Evolutionary conservation across 2,329 filamentous ascomycete genomes (phyloP).

Genomic region (Coniochaeta ligniaria): DNA sequence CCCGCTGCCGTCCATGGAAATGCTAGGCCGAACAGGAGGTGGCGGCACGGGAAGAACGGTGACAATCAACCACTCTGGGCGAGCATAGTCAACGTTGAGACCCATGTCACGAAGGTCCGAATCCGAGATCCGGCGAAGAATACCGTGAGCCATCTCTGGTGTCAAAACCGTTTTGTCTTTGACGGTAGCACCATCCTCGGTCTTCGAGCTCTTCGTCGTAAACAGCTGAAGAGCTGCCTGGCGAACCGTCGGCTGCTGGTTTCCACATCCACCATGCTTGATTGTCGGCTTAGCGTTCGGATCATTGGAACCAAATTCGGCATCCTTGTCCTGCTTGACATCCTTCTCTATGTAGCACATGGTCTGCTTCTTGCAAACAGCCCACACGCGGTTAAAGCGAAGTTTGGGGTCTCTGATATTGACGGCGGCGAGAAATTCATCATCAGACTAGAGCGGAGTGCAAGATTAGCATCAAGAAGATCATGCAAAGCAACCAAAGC

Average conservation of each 20-base stretch:
- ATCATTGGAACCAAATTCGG: slow-evolving; percentile 51
- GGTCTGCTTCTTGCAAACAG: slow-evolving; percentile 81
- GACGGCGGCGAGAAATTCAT: slow-evolving; percentile 75
- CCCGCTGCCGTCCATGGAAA: slow-evolving; percentile 91
- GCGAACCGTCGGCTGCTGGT: slow-evolving; percentile 79
- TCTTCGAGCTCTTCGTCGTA: slow-evolving; percentile 67
- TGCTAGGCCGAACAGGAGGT: slow-evolving; percentile 91
- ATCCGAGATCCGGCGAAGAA: slow-evolving; percentile 79
- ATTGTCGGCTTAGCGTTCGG: not conserved
- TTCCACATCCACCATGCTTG: slow-evolving; percentile 91
- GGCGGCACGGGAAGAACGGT: slow-evolving; percentile 93
- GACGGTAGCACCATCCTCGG: slow-evolving; percentile 65
- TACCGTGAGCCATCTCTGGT: slow-evolving; percentile 74
- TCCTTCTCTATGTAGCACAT: slow-evolving; percentile 74
- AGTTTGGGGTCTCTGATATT: slow-evolving; percentile 85
- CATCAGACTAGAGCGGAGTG: slow-evolving; percentile 59
- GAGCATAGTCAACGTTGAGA: slow-evolving; percentile 87
- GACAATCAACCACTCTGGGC: slow-evolving; percentile 97
- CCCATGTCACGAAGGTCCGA: slow-evolving; percentile 81
- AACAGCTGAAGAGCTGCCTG: slow-evolving; percentile 80
- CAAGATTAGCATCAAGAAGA: slow-evolving; percentile 54
- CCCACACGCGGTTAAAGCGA: slow-evolving; percentile 89
- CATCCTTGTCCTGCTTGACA: slow-evolving; percentile 55
- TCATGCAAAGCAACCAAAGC: not conserved
- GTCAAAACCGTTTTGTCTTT: slow-evolving; percentile 78